Base-by-base conservation (phyloP, 2,329 filamentous ascomycete genomes). In the Coniosporium tulheliwenetii region DNA sequence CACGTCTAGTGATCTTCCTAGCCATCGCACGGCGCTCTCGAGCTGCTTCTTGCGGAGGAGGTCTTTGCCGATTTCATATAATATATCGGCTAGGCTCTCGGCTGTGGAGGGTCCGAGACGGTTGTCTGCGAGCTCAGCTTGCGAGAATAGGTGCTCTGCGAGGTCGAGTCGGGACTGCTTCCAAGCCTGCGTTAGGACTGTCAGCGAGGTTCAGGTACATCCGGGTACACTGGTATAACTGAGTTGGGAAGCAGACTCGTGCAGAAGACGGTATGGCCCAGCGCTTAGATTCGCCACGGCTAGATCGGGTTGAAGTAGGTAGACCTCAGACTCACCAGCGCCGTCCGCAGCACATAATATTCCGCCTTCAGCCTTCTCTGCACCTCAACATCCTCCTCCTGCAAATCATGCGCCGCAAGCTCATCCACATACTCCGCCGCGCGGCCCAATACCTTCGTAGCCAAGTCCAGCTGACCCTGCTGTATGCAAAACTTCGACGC, bases 131-230 rank as follows among this genome's bases (percentile, higher is more conserved):
- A 56, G n/a, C 45, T 61, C 49, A 37, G 75, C 59, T 49, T 82
- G 82, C 31, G 59, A 59, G 56, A 80, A 87, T 67, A 91, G 76
- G 56, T 85, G 76, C 41, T 93, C 84, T 26, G 84, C 83, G 38
- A 86, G 71, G 43, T 89, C 81, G 10, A 81, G 65, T 34, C 79
- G 73, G 34, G 74, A 68, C 52, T 86, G 78, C 49, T 77, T 76
- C 77, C 80, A 93, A 29, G 79, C 73, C 84, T 89, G 19, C 48
- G 19, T 29, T 31, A 14, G 30, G 14, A 39, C 39, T 42, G 46
- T 38, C 43, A 41, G 39, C 19, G n/a, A n/a, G 13, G 15, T 30
- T 41, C 31, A 46, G 8, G 8, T 8, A 43, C 41, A 31, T 39
- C 38, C 42, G 15, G 5, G 14, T 44, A 14, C 19, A 30, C 37